These are phyloP conservation scores for Rosa lucieae DNA, from an alignment of 306 rosid genomes.

Conservation along the genomic window DNA sequence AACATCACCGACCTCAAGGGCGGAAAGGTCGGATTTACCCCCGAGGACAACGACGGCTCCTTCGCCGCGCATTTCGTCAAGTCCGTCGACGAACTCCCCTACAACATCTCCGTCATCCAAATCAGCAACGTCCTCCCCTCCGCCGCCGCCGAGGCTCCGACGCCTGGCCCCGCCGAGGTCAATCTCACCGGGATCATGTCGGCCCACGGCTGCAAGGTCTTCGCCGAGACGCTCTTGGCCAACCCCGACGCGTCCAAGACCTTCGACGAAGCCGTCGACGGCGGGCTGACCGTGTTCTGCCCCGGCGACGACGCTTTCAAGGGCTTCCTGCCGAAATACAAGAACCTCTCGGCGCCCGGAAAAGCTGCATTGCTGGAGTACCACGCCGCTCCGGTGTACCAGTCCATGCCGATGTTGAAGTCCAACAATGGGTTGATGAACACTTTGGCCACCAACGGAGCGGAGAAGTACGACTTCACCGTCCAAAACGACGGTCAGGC, in stretches of 20 bases:
- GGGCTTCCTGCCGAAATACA: slow-evolving; percentile 59
- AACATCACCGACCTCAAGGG: slow-evolving; percentile 84
- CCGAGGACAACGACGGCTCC: slow-evolving; percentile 51
- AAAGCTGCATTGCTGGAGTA: slow-evolving; percentile 58
- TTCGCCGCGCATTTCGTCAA: slow-evolving; percentile 62
- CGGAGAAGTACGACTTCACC: slow-evolving; percentile 57
- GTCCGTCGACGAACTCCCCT: slow-evolving; percentile 66
- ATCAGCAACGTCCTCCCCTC: slow-evolving; percentile 68
- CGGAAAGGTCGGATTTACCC: slow-evolving; percentile 78
- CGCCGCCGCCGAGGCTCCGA: slow-evolving; percentile 64
- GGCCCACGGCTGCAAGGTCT: slow-evolving; percentile 67
- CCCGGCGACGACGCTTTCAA: slow-evolving; percentile 68
- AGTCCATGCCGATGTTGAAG: slow-evolving; percentile 50
- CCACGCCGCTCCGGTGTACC: slow-evolving; percentile 71
- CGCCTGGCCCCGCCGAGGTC: slow-evolving; percentile 56
- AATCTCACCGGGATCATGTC: slow-evolving; percentile 67
- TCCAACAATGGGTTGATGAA: slow-evolving; percentile 62
- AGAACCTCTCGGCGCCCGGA: slow-evolving; percentile 58
- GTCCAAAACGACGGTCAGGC: slow-evolving; percentile 82
- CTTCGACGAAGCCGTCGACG: slow-evolving; percentile 43
- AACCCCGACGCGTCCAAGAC: slow-evolving; percentile 37
- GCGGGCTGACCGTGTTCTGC: slow-evolving; percentile 78
- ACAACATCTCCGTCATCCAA: slow-evolving; percentile 80
- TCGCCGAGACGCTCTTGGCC: slow-evolving; percentile 54
- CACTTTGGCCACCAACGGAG: slow-evolving; percentile 88